Percentiles rank a stretch among this genome's conserved stretches.
Conservation (phyloP, 257 asterid species). For the Solanum piurae region DNA sequence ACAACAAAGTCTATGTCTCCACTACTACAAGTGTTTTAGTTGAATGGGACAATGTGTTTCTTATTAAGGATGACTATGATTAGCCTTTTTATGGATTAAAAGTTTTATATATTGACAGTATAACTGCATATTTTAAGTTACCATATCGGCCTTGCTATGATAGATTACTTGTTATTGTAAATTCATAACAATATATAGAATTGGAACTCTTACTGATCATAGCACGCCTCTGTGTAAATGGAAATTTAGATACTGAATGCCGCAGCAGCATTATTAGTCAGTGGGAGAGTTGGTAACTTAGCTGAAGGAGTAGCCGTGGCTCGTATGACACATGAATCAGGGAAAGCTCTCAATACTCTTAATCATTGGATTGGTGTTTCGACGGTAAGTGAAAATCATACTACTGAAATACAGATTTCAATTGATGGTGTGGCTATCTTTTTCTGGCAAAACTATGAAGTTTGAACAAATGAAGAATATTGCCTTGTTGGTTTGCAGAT, state of each 20-base stretch:
- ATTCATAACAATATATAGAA: background rate
- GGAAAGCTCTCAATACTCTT: slow-evolving; percentile 37
- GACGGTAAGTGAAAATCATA: slow-evolving; percentile 7
- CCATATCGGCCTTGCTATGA: background rate
- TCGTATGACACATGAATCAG: slow-evolving; percentile 30
- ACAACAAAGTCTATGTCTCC: too few species aligned
- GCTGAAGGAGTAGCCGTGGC: slow-evolving; percentile 40
- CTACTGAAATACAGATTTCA: background rate
- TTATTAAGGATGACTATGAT: too few species aligned
- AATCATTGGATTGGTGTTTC: slow-evolving; percentile 26
- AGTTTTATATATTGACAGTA: too few species aligned
- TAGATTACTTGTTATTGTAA: background rate
- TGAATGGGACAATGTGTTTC: too few species aligned
- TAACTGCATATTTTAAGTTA: too few species aligned
- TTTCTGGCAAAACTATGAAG: background rate
- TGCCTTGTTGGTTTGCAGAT: background rate
- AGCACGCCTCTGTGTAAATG: too few species aligned
- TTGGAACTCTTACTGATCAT: background rate
- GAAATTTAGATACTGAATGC: too few species aligned
- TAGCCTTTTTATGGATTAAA: too few species aligned
- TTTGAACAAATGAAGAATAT: background rate
- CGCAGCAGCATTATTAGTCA: slow-evolving; percentile 41
- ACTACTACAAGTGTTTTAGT: too few species aligned
- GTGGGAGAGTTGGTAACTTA: slow-evolving; percentile 25
- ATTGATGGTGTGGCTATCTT: too few species aligned